Evolutionary conservation across 1,284 basidiomycete genomes (phyloP).

Genomic region (Moesziomyces globuligerus): DNA sequence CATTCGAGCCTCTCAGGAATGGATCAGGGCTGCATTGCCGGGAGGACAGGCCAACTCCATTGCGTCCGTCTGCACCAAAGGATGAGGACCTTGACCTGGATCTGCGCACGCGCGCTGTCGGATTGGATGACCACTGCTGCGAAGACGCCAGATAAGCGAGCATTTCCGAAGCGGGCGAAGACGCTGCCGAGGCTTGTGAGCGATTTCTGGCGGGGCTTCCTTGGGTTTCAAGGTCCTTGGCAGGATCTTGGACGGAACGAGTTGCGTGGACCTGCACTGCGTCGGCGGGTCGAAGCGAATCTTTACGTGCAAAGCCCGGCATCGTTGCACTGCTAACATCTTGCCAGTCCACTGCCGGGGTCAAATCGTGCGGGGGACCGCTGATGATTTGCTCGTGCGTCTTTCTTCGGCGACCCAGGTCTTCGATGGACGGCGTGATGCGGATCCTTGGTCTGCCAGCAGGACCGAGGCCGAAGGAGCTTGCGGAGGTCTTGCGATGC

Average conservation of each 20-base stretch:
- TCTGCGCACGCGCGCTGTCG: constrained; percentile 27
- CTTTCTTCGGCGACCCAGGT: constrained; percentile 44
- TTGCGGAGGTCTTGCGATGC: constrained; percentile 20
- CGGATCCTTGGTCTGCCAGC: constrained; percentile 50
- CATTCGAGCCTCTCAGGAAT: constrained; percentile 6
- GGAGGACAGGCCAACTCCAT: neutral
- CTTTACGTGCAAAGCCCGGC: constrained; percentile 4
- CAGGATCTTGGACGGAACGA: neutral
- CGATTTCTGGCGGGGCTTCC: neutral
- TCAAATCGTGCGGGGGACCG: constrained; percentile 9
- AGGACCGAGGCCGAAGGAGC: constrained; percentile 22
- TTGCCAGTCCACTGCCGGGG: constrained; percentile 24
- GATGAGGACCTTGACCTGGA: constrained; percentile 27
- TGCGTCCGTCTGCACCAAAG: constrained; percentile 16
- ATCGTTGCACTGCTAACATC: constrained; percentile 18
- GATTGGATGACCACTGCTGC: constrained; percentile 16
- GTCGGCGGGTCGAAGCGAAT: constrained; percentile 32
- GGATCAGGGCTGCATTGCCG: constrained; percentile 13
- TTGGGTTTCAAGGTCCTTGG: neutral
- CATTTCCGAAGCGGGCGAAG: neutral
- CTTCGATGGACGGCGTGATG: constrained; percentile 61
- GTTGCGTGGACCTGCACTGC: constrained; percentile 18
- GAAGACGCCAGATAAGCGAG: constrained; percentile 5
- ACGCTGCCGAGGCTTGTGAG: neutral
- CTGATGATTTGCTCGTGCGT: constrained; percentile 28